A percentile compares a stretch with the other conserved stretches of the same genome.
Conservation (phyloP, 139 green algal species). For the Tetraselmis striata region DNA sequence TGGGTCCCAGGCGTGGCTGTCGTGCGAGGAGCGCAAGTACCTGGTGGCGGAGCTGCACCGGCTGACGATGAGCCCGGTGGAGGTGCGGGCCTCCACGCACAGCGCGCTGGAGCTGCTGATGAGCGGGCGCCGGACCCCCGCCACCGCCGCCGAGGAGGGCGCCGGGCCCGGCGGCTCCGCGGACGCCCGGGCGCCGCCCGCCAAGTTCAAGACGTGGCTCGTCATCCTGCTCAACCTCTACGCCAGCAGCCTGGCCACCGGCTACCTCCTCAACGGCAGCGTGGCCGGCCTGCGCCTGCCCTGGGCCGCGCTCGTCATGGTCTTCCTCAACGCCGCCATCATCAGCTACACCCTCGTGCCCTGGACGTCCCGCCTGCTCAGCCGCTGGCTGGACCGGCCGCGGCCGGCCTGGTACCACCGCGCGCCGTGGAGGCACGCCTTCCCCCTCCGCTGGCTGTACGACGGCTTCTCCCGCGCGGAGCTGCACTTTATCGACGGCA, state of each 20-base stretch:
- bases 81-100: too few species aligned
- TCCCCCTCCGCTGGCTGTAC: not conserved
- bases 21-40: too few species aligned
- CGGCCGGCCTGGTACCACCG: not conserved
- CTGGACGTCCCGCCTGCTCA: not conserved
- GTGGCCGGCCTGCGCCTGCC: not conserved
- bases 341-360: not conserved
- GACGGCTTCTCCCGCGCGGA: not conserved
- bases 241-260: not conserved
- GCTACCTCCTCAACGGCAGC: not conserved
- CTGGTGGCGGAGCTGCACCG: too few species aligned
- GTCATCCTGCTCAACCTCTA: not conserved
- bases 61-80: too few species aligned
- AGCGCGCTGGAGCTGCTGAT: too few species aligned
- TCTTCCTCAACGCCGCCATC: not conserved
- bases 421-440: not conserved
- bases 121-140: too few species aligned
- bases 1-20: too few species aligned
- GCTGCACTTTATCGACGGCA: not conserved
- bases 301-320: not conserved
- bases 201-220: not conserved
- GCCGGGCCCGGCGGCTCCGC: too few species aligned
- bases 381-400: not conserved
- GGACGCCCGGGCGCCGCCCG: not conserved
- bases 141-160: too few species aligned